Percentiles rank a stretch among this genome's conserved stretches.
Conservation (phyloP, 306 rosid genomes). For the Pyrus bretschneideri region DNA sequence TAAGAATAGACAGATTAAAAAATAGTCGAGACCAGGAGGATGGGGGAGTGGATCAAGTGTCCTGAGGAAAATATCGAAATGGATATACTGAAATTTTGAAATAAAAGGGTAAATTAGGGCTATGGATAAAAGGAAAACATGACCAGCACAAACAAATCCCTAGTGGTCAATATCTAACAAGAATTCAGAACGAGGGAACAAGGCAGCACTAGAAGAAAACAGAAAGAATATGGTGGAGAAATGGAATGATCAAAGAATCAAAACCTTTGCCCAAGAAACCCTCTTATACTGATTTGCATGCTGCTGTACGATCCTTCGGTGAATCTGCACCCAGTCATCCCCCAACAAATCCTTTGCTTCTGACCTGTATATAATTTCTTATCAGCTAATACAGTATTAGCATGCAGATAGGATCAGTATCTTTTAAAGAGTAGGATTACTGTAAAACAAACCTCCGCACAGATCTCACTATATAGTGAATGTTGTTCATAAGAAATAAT, state of each 20-base stretch:
- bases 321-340: constrained; percentile 99
- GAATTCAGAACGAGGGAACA: neutral
- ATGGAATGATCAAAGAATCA: constrained; percentile 4
- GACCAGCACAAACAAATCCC: neutral
- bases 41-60: too few species aligned
- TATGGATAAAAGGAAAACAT: neutral
- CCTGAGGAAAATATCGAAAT: too few species aligned
- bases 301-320: constrained; percentile 91
- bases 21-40: too few species aligned
- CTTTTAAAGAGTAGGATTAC: neutral
- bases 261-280: constrained; percentile 97
- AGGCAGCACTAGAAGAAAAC: neutral
- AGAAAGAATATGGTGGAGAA: neutral
- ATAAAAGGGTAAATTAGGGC: neutral
- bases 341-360: constrained; percentile 97
- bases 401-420: constrained; percentile 8
- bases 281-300: constrained; percentile 98
- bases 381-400: neutral
- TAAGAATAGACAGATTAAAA: too few species aligned
- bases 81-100: too few species aligned
- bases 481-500: constrained; percentile 93
- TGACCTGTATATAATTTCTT: constrained; percentile 46
- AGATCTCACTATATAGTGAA: constrained; percentile 95
- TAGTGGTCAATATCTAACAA: neutral
- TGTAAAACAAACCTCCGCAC: constrained; percentile 63